Conservation (phyloP, 441 rosid species). For the Bruguiera hainesii region DNA sequence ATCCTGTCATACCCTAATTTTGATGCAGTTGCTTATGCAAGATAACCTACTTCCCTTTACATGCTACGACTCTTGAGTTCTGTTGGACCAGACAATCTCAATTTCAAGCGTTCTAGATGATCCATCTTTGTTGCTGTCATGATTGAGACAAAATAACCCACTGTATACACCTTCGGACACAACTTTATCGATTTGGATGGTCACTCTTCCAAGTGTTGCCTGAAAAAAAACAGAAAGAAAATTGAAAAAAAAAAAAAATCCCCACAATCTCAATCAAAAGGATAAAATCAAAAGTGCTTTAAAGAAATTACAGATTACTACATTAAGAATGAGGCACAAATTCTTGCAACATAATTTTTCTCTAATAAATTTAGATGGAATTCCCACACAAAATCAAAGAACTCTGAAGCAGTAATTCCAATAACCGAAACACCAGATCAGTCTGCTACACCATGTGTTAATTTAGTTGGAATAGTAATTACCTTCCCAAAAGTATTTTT, state of each 20-base stretch:
- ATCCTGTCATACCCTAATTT: constrained; percentile 14
- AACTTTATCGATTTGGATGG: constrained; percentile 76
- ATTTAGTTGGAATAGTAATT: constrained; percentile 15
- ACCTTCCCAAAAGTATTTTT: constrained; percentile 93
- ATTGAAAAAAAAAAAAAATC: neutral
- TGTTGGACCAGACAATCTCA: constrained; percentile 84
- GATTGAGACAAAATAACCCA: constrained; percentile 61
- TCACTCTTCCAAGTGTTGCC: constrained; percentile 76
- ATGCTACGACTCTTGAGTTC: constrained; percentile 38
- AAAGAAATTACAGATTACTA: too few species aligned
- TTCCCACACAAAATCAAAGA: neutral
- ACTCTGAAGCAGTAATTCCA: neutral
- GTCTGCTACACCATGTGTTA: neutral
- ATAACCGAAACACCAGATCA: constrained; percentile 4
- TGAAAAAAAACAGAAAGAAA: constrained; percentile 28
- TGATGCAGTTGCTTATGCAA: constrained; percentile 14
- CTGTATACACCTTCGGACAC: constrained; percentile 75
- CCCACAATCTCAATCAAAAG: neutral
- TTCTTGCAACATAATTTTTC: too few species aligned
- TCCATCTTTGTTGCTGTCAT: constrained; percentile 56
- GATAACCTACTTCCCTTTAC: constrained; percentile 7
- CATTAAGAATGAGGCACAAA: too few species aligned
- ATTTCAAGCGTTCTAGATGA: constrained; percentile 68
- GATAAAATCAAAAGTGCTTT: neutral
- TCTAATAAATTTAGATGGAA: neutral